Evolutionary conservation across 2,329 filamentous ascomycete genomes (phyloP), one percentile per base, ranked within the genome.

Genomic region (Nothopassalora personata): DNA sequence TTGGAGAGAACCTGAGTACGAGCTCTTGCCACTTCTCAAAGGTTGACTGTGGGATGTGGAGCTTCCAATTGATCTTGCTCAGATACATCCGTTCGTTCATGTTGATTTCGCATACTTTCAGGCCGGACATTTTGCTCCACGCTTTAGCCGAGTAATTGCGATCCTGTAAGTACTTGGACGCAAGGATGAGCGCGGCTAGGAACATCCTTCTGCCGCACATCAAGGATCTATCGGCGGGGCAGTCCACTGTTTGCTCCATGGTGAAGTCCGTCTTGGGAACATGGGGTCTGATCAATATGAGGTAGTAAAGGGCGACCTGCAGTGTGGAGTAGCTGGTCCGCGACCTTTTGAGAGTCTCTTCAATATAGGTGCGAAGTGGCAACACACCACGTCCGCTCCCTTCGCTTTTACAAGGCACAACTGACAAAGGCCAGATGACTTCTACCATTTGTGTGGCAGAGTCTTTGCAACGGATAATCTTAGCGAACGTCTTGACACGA

Each of bases 61-160:
- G 84, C 70, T 91, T 90, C 92, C 93, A 99, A 74, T 91, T 87
- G 63, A 99, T 90, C 49, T 92, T 90, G 61, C 88, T 79, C 50
- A 99, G 82, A 73, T 97, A 99, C 18, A 90, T 86, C 74, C 95
- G 88, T 77, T 99, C 94, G 74, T 97, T 97, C 71, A 91, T 88
- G 76, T 97, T 97, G 75, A 99, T 97, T 77, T 99, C 94, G 58
- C 84, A 80, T 3, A 91, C 92, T 72, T 90, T 91, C 58, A 99
- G 81, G n/a, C 94, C 94, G 18, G 94, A 97, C 68, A 99, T 99
- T 80, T 96, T 97, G 75, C 93, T 97, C 94, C 94, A 99, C 46
- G 94, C 94, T 57, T 93, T 87, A 52, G 94, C 91, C 13, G 94
- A 97, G 76, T 96, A 99, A 77, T 97, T 99, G 67, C 93, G 88